A percentile compares a stretch with the other conserved stretches of the same genome.
These are phyloP conservation scores for Penicillium aurantiogriseum DNA, from an alignment of 2,329 filamentous ascomycete genomes.

Conservation along the genomic window DNA sequence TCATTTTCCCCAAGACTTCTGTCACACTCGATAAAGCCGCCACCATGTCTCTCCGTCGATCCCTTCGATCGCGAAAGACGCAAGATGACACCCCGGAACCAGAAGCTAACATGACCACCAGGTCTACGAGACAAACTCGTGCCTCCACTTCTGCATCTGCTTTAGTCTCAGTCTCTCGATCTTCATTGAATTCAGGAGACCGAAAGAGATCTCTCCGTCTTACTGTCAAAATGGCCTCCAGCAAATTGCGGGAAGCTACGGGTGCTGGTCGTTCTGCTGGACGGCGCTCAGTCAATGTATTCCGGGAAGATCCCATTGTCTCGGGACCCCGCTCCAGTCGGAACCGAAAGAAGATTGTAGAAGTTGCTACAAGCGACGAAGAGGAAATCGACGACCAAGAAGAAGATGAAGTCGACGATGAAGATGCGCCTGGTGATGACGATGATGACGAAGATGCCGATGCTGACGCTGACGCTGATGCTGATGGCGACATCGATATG, in stretches of 20 bases:
- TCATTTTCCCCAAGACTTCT: not conserved
- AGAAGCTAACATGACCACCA: conserved; percentile 38
- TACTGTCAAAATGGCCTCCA: conserved; percentile 51
- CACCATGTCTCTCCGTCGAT: conserved; percentile 41
- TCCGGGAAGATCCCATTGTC: conserved; percentile 47
- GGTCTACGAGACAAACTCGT: conserved; percentile 38
- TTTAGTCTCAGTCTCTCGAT: conserved; percentile 30
- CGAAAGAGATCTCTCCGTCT: conserved; percentile 45
- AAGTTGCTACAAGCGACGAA: conserved; percentile 49
- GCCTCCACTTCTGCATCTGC: conserved; percentile 36
- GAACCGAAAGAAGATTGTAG: conserved; percentile 45
- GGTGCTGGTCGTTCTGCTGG: conserved; percentile 30
- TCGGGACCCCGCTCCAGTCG: conserved; percentile 48
- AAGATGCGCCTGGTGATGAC: conserved; percentile 36
- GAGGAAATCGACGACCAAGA: conserved; percentile 49
- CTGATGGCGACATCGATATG: conserved; percentile 45
- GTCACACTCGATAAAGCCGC: not conserved
- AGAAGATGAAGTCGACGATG: conserved; percentile 42
- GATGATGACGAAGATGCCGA: conserved; percentile 39
- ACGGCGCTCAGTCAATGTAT: conserved; percentile 43
- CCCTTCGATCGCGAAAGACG: conserved; percentile 37
- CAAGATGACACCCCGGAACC: conserved; percentile 29
- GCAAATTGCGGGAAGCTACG: conserved; percentile 50
- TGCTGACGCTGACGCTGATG: conserved; percentile 30
- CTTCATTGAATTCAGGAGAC: conserved; percentile 37